Conservation (phyloP, 2,329 filamentous ascomycete genomes). For the Venturiaceae sp. region DNA sequence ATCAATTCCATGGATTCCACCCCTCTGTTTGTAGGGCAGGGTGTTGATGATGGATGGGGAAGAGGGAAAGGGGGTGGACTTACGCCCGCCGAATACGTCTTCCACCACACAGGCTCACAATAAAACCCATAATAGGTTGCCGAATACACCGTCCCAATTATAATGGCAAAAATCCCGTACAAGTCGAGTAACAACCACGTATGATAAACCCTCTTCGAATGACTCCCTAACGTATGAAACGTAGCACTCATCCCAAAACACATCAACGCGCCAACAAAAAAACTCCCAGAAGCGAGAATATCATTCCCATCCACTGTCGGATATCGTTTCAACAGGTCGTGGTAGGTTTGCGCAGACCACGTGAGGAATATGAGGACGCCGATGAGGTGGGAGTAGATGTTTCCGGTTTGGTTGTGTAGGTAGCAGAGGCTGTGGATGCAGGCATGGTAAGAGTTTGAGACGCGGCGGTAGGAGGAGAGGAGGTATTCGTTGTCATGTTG, state of each 20-base stretch:
- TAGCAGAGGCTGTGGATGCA: constrained; percentile 47
- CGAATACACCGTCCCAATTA: not conserved
- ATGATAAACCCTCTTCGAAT: constrained; percentile 65
- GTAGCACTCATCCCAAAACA: constrained; percentile 48
- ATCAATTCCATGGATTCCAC: not conserved
- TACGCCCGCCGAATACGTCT: not conserved
- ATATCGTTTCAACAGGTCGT: not conserved
- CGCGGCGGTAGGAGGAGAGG: constrained; percentile 48
- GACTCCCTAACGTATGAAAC: constrained; percentile 78
- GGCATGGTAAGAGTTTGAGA: constrained; percentile 43
- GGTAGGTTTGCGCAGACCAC: not conserved
- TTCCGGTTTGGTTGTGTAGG: constrained; percentile 53
- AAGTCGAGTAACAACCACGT: not conserved
- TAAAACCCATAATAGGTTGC: not conserved
- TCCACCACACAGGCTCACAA: not conserved
- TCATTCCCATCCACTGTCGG: constrained; percentile 16
- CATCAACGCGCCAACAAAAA: constrained; percentile 27
- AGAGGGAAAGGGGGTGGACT: not conserved
- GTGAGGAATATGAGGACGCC: not conserved
- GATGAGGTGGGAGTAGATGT: constrained; percentile 54
- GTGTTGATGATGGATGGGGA: too few species aligned
- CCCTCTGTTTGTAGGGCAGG: not conserved
- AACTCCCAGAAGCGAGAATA: constrained; percentile 24
- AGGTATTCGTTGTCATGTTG: constrained; percentile 53
- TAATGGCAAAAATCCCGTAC: not conserved